Conservation (phyloP, 805 yeast species). For the Brettanomyces sp. region DNA sequence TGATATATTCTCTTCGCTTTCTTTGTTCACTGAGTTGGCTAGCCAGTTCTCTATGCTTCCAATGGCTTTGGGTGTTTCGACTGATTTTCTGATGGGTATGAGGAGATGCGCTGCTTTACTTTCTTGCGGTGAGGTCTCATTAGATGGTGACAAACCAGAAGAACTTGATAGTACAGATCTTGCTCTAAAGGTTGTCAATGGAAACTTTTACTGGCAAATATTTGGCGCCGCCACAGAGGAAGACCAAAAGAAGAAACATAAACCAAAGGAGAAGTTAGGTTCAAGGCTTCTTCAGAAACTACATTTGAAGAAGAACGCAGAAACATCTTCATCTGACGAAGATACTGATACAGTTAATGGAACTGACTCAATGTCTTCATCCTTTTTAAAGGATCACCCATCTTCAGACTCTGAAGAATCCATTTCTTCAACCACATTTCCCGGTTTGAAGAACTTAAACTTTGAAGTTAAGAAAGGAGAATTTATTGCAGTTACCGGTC, state of each 20-base stretch:
- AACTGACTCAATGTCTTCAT: neutral
- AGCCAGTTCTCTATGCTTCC: slow-evolving; percentile 62
- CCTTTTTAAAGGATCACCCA: neutral
- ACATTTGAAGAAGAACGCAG: neutral
- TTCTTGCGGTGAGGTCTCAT: slow-evolving; percentile 29
- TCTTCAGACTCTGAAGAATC: neutral
- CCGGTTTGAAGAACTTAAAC: slow-evolving; percentile 44
- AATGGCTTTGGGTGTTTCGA: slow-evolving; percentile 52
- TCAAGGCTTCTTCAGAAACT: neutral
- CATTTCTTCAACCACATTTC: slow-evolving; percentile 15
- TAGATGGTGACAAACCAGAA: slow-evolving; percentile 19
- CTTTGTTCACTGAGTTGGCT: slow-evolving; percentile 54
- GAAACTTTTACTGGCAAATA: slow-evolving; percentile 59
- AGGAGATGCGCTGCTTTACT: slow-evolving; percentile 47
- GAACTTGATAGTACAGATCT: slow-evolving; percentile 15
- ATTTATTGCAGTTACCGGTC: slow-evolving; percentile 67
- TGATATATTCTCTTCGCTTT: slow-evolving; percentile 56
- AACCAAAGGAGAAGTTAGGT: neutral
- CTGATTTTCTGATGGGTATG: slow-evolving; percentile 57
- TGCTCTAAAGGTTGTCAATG: slow-evolving; percentile 46
- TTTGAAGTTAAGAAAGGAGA: slow-evolving; percentile 53
- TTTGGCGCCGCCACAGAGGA: slow-evolving; percentile 25
- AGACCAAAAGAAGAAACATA: slow-evolving; percentile 4
- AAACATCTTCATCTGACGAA: neutral
- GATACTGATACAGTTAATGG: neutral